These are phyloP conservation scores for Takashimella koratensis DNA, from an alignment of 1,284 basidiomycete species.

Conservation along the genomic window DNA sequence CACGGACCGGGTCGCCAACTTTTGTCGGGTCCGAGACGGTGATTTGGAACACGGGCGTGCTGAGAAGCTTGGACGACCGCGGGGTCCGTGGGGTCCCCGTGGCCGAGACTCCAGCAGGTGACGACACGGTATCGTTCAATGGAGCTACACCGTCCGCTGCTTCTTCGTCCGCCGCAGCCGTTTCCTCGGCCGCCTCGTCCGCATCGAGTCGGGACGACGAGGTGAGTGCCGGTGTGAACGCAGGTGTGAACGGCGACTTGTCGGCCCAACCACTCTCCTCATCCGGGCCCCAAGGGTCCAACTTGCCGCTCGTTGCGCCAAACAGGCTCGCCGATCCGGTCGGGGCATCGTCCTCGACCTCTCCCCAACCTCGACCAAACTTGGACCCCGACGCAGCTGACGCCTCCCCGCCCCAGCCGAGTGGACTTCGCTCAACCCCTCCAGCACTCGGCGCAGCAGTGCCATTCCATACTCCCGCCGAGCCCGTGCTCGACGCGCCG, in stretches of 20 bases:
- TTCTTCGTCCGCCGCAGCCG: not conserved
- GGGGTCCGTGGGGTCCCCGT: constrained; percentile 12
- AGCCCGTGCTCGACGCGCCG: constrained; percentile 17
- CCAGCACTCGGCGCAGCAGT: not conserved
- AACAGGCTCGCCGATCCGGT: constrained; percentile 21
- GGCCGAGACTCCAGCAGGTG: not conserved
- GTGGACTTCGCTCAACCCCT: not conserved
- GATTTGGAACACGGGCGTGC: constrained; percentile 58
- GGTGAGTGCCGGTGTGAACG: not conserved
- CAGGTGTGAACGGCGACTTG: not conserved
- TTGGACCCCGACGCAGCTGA: constrained; percentile 9
- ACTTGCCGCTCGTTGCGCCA: constrained; percentile 11
- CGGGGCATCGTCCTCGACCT: constrained; percentile 28
- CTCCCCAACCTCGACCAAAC: constrained; percentile 37
- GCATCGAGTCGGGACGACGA: not conserved
- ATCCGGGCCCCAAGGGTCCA: constrained; percentile 11
- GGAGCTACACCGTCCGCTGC: not conserved
- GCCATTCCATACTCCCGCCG: not conserved
- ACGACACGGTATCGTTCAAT: not conserved
- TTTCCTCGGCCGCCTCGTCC: not conserved
- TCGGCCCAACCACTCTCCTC: not conserved
- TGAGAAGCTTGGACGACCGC: constrained; percentile 15
- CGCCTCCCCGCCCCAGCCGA: not conserved
- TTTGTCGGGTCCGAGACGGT: constrained; percentile 89
- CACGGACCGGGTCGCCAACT: constrained; percentile 84